Base-by-base conservation (phyloP, 352 stramenopile genomes). In the Pythium sukuiense region DNA sequence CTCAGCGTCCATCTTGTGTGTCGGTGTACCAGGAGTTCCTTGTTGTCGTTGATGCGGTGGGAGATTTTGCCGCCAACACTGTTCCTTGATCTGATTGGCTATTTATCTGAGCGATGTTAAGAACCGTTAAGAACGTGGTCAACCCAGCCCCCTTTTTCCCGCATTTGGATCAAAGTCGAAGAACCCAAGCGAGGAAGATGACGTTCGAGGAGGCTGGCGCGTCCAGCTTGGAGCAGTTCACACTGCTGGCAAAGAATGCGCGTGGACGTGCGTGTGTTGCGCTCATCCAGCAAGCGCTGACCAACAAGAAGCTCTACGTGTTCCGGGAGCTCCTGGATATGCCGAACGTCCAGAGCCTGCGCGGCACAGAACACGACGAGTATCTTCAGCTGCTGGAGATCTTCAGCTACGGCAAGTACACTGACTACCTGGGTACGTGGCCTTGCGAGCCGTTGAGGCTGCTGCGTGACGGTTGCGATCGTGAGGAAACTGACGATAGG, bases 321-420 rank as follows among this genome's bases (percentile, higher is more conserved):
- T 98, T 98, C 68, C 88, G 92, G 24, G 92, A 98, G 79, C 79
- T 98, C 53, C 71, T 98, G 39, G 82, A 94, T 55, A 96, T 96
- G 87, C 82, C 86, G 45, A 97, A 96, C 70, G 85, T 98, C 58
- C 80, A 95, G 74, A 83, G 81, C 49, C 77, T 98, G 35, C 76
- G 74, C 20, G 71, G 78, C 53, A 88, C 84, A 33, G 85, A 96
- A 59, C 77, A 93, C 61, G 77, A 93, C 37, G 76, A 79, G 20
- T 87, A 94, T 73, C 83, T 91, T 32, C 76, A 87, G 27, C 71
- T 97, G 61, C 77, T 98, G 59, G 82, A 89, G 62, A 86, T 98
- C 59, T 98, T 98, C 63, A 90, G 87, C 62, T 97, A 97, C 59
- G 92, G 92, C 30, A 88, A 73, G 8, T 97, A 95, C 69, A 63